phyloP scores from a whole-genome alignment of 257 asterid genomes.

The Thymus mandschuricus region DNA sequence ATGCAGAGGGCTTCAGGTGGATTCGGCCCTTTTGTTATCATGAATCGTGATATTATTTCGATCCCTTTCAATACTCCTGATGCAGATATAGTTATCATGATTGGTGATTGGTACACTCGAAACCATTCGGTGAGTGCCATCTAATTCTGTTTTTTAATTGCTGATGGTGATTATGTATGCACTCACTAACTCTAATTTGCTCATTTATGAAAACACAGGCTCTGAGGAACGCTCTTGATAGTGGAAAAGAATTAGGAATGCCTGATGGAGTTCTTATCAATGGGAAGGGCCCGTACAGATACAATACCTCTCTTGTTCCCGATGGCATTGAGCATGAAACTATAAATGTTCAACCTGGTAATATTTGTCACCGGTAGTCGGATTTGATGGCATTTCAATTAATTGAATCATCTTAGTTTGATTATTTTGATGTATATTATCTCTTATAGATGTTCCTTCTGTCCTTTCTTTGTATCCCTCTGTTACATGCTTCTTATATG shows the following conservation, averaged over 20 bases:
- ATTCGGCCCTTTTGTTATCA: conserved; percentile 71
- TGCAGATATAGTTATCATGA: conserved; percentile 75
- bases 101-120: conserved; percentile 94
- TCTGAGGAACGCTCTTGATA: conserved; percentile 65
- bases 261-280: conserved; percentile 95
- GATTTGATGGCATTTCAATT: conserved; percentile 9
- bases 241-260: conserved; percentile 78
- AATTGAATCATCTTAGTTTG: neutral
- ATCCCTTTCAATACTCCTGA: conserved; percentile 80
- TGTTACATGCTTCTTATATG: neutral
- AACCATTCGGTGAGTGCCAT: conserved; percentile 63
- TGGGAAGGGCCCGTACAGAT: conserved; percentile 95
- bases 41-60: conserved; percentile 62
- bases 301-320: conserved; percentile 76
- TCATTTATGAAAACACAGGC: conserved; percentile 45
- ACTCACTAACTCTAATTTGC: neutral
- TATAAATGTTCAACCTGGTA: conserved; percentile 88
- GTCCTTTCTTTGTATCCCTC: neutral
- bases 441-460: neutral
- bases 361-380: conserved; percentile 10
- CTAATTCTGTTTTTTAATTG: conserved; percentile 8
- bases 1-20: conserved; percentile 98
- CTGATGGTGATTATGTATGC: conserved; percentile 18
- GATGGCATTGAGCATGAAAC: conserved; percentile 84
- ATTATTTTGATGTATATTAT: neutral